A percentile compares a stretch with the other conserved stretches of the same genome.
These are phyloP conservation scores for Evansstolkia leycettana DNA, from an alignment of 495 filamentous ascomycete species.

Conservation along the genomic window DNA sequence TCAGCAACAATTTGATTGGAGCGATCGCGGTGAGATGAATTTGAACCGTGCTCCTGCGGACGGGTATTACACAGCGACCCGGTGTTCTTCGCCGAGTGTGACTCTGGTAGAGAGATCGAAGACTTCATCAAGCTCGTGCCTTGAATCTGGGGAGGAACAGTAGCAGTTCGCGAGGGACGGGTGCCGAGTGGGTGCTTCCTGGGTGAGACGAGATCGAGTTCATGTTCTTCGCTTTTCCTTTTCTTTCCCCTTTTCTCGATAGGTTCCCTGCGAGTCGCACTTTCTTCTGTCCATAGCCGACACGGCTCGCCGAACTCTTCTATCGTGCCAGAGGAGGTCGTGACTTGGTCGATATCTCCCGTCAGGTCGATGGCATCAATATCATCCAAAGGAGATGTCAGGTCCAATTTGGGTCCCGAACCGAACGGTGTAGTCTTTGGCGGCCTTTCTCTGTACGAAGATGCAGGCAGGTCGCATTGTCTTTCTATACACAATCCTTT, in stretches of 20 bases:
- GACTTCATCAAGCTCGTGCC: too few relatives aligned
- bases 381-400: slow-evolving; percentile 13
- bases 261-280: slow-evolving; percentile 30
- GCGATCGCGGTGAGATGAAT: background rate
- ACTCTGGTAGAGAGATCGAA: too few relatives aligned
- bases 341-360: slow-evolving; percentile 32
- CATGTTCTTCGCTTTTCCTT: slow-evolving; percentile 61
- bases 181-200: slow-evolving; percentile 1
- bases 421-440: slow-evolving; percentile 12
- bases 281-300: slow-evolving; percentile 48
- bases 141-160: background rate
- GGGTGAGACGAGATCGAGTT: slow-evolving; percentile 30
- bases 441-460: slow-evolving; percentile 7
- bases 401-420: slow-evolving; percentile 10
- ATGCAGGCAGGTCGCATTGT: slow-evolving; percentile 9
- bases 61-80: too few relatives aligned
- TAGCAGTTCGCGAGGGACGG: background rate
- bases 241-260: slow-evolving; percentile 47
- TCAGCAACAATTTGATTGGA: slow-evolving; percentile 24
- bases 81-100: too few relatives aligned
- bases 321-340: slow-evolving; percentile 27
- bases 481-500: slow-evolving; percentile 16
- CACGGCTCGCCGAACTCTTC: slow-evolving; percentile 40
- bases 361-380: slow-evolving; percentile 66
- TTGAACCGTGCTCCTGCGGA: too few relatives aligned